These are phyloP conservation scores for Cardiosporidium cionae DNA, from an alignment of 169 alveolate genomes.

Conservation along the genomic window DNA sequence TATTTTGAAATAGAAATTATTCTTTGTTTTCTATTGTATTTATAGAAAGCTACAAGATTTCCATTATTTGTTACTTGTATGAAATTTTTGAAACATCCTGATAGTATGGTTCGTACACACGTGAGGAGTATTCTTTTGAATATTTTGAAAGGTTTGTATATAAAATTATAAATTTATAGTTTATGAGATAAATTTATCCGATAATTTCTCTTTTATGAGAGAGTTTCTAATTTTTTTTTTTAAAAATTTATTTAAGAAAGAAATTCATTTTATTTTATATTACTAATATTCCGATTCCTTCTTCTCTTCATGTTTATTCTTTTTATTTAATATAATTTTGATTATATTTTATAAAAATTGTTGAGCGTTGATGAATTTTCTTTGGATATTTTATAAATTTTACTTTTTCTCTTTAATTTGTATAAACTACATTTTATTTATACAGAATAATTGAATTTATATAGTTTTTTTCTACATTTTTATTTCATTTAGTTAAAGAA, in stretches of 20 bases:
- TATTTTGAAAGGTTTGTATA: slow-evolving; percentile 15
- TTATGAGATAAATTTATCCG: neutral
- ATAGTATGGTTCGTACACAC: slow-evolving; percentile 35
- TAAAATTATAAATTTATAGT: neutral
- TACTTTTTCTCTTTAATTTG: neutral
- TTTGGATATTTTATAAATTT: neutral
- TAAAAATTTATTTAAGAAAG: neutral
- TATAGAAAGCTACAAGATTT: slow-evolving; percentile 21
- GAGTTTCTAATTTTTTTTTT: no score
- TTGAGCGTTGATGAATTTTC: neutral
- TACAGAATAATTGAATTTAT: neutral
- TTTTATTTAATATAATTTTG: neutral
- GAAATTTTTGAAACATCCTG: slow-evolving; percentile 27
- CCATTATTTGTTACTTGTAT: slow-evolving; percentile 26
- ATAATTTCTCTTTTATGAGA: neutral
- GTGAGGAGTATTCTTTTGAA: slow-evolving; percentile 25
- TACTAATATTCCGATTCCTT: neutral
- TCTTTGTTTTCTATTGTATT: no score
- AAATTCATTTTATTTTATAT: neutral
- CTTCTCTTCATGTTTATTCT: neutral
- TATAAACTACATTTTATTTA: neutral
- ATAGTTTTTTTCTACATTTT: neutral
- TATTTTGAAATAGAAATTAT: no score
- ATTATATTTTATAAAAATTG: neutral
- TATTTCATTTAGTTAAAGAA: slow-evolving; percentile 11